These are phyloP conservation scores for Aspergillus thermomutatus DNA, from an alignment of 2,329 filamentous ascomycete species.

Conservation along the genomic window DNA sequence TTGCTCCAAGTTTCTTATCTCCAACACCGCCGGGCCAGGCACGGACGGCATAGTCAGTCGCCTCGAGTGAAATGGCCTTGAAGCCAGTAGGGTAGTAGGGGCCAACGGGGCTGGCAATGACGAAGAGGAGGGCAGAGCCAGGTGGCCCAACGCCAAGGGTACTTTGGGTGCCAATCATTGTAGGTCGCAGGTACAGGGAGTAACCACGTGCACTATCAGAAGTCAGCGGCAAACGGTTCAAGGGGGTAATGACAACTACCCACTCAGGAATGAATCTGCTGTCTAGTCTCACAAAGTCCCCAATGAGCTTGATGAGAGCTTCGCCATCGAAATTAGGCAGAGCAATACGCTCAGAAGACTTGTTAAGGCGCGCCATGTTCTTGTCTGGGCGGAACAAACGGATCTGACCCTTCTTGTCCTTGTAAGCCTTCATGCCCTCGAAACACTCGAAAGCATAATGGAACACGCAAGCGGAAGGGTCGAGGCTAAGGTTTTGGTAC, in stretches of 20 bases:
- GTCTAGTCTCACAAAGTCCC: conserved; percentile 75
- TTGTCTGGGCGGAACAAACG: conserved; percentile 90
- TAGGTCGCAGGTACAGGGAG: conserved; percentile 91
- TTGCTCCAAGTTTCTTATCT: conserved; percentile 97
- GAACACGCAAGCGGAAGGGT: conserved; percentile 94
- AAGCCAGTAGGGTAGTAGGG: conserved; percentile 98
- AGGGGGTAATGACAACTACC: conserved; percentile 22
- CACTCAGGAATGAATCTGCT: conserved; percentile 82
- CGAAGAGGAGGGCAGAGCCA: conserved; percentile 84
- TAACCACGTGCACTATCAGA: conserved; percentile 64
- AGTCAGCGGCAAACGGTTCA: neutral
- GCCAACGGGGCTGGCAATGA: conserved; percentile 94
- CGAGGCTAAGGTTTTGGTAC: conserved; percentile 95
- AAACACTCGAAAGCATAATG: conserved; percentile 99
- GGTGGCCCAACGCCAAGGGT: conserved; percentile 92
- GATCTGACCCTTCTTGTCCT: conserved; percentile 72
- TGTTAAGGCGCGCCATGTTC: conserved; percentile 96
- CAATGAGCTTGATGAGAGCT: conserved; percentile 75
- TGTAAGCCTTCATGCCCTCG: conserved; percentile 99
- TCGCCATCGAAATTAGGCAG: conserved; percentile 78
- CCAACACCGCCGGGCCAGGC: conserved; percentile 97
- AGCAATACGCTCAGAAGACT: conserved; percentile 85
- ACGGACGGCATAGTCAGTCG: conserved; percentile 92
- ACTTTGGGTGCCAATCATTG: conserved; percentile 94
- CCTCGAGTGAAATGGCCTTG: conserved; percentile 93